phyloP scores from a whole-genome alignment of 225 moss, liverwort and hornwort species.

The Polytrichum formosum region DNA sequence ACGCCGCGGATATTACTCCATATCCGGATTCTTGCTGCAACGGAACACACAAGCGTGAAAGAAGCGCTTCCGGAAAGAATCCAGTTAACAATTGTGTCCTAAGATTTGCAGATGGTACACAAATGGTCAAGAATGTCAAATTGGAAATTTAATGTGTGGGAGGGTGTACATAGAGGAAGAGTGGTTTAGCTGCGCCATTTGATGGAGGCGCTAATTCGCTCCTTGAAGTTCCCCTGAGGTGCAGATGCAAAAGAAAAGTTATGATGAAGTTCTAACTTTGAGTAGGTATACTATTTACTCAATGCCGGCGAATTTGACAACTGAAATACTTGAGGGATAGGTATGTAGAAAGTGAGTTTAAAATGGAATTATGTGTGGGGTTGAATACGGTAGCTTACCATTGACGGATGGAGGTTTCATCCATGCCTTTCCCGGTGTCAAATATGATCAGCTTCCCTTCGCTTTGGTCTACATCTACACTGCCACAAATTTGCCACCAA shows the following conservation, averaged over 20 bases:
- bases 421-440: conserved; percentile 44
- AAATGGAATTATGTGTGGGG: neutral
- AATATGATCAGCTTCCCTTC: conserved; percentile 48
- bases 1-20: conserved; percentile 38
- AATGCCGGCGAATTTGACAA: neutral
- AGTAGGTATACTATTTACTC: neutral
- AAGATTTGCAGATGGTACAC: conserved; percentile 8
- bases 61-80: neutral
- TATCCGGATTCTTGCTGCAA: conserved; percentile 32
- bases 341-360: neutral
- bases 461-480: conserved; percentile 41
- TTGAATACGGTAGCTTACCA: conserved; percentile 35
- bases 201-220: conserved; percentile 4
- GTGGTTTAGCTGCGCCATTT: neutral
- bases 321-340: neutral
- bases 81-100: too few species aligned
- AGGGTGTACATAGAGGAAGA: neutral
- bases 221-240: conserved; percentile 28
- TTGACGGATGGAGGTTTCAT: conserved; percentile 28
- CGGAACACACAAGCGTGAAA: neutral
- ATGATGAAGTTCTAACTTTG: neutral
- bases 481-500: conserved; percentile 19
- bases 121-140: neutral
- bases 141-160: neutral
- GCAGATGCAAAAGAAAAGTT: neutral